phyloP scores from a whole-genome alignment of 495 filamentous ascomycete genomes.

The Penicillium lagena region DNA sequence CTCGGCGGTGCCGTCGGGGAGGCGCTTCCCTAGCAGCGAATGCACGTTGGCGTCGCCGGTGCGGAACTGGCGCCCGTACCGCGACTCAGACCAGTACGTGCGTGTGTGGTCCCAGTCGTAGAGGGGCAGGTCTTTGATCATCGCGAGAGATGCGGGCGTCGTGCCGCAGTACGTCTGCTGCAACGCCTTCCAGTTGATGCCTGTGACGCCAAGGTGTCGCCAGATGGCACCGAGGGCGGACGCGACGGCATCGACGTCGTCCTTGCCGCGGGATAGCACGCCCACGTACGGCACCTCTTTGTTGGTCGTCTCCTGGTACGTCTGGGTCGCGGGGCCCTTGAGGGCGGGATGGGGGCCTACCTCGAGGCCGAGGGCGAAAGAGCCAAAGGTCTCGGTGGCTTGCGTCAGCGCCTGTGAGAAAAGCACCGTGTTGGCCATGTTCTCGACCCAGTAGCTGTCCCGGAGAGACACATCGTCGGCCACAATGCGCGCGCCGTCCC shows the following conservation, averaged over 20 bases:
- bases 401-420: constrained; percentile 45
- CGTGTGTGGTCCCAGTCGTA: constrained; percentile 48
- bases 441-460: constrained; percentile 50
- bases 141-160: not conserved
- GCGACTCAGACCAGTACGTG: constrained; percentile 44
- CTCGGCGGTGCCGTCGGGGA: constrained; percentile 9
- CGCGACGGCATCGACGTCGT: constrained; percentile 35
- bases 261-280: constrained; percentile 25
- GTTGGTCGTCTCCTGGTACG: constrained; percentile 17
- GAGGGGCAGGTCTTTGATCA: constrained; percentile 34
- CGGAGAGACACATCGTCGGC: constrained; percentile 16
- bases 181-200: not conserved
- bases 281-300: constrained; percentile 30
- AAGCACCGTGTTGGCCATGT: constrained; percentile 50
- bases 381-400: constrained; percentile 21
- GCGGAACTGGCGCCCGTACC: constrained; percentile 17
- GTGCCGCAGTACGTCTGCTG: not conserved
- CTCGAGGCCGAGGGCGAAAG: constrained; percentile 40
- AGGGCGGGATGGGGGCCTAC: constrained; percentile 53
- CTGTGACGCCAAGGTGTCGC: constrained; percentile 27
- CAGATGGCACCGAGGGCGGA: constrained; percentile 45
- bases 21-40: constrained; percentile 22
- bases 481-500: constrained; percentile 25
- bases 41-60: constrained; percentile 10
- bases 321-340: constrained; percentile 39